Percentiles rank a stretch among this genome's conserved stretches.
Evolutionary conservation across 2,329 filamentous ascomycete genomes (phyloP).

Genomic region (Colletotrichum liriopes): DNA sequence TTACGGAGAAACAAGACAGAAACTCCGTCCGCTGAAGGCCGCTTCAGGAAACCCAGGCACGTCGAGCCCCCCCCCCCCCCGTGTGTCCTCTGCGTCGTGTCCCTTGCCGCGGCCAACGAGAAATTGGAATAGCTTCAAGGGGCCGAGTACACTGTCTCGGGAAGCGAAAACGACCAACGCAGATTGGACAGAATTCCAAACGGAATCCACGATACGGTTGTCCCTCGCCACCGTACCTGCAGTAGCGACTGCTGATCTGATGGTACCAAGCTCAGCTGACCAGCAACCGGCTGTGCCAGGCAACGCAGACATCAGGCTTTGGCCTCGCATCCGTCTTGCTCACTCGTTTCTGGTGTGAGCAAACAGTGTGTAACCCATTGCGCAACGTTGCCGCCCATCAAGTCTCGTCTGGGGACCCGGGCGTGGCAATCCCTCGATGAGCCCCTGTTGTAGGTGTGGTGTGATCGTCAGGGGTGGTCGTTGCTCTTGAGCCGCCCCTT

Average conservation of each 20-base stretch:
- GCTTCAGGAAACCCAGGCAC: not conserved
- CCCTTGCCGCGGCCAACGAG: constrained; percentile 15
- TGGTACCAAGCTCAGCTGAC: constrained; percentile 19
- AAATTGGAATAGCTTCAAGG: constrained; percentile 39
- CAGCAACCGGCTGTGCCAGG: not conserved
- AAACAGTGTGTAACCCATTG: constrained; percentile 7
- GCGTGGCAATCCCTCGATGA: constrained; percentile 22
- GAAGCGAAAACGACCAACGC: constrained; percentile 25
- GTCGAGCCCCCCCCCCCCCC: constrained; percentile 1
- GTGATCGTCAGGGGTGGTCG: constrained; percentile 41
- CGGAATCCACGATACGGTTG: not conserved
- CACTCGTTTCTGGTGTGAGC: constrained; percentile 2
- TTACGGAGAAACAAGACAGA: not conserved
- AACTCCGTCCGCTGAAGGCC: not conserved
- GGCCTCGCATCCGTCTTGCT: constrained; percentile 3
- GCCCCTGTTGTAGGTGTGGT: constrained; percentile 21
- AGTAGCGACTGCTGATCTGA: constrained; percentile 26
- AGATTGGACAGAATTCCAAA: constrained; percentile 15
- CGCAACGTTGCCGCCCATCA: constrained; percentile 3
- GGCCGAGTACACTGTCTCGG: constrained; percentile 28
- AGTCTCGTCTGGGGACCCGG: constrained; percentile 10
- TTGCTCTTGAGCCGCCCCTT: constrained; percentile 34
- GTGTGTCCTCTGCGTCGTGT: constrained; percentile 5
- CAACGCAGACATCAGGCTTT: not conserved
- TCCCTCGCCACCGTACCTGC: constrained; percentile 28